Evolutionary conservation across 2,329 filamentous ascomycete genomes (phyloP), one percentile per base, ranked within the genome.

Genomic region (Keithomyces neogunnii): DNA sequence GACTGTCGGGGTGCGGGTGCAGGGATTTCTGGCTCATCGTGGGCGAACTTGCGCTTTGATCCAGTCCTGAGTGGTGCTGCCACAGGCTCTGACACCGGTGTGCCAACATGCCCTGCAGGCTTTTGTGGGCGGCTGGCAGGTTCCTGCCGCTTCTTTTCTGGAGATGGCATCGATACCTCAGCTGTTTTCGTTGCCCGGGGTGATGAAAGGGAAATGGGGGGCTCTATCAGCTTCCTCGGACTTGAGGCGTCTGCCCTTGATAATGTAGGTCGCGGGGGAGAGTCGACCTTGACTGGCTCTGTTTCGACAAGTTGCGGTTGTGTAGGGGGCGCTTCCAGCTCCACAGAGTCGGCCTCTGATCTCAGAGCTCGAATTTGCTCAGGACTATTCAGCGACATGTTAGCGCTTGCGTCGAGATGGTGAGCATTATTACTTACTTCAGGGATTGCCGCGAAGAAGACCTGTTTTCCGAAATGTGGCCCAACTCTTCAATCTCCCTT

Each of bases 391-490:
- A 72, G 66, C 45, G 57, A 38, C 5, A 9, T 26, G 26, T 45
- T 39, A 4, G n/a, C 28, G n/a, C n/a, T 7, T 19, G 11, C 3
- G 29, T n/a, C 5, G 44, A 19, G 5, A 1, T 32, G 11, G 13
- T 6, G n/a, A 32, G 2, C 26, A 11, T 8, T 4, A 5, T 29
- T 8, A 40, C 79, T 53, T 73, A 88, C 85, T 80, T 84, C 61
- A 90, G 71, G 8, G 86, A 88, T 58, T 76, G 74, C 49, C 87
- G 74, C 9, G 85, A 82, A 60, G 80, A 88, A 2, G 74, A 68
- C 60, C 86, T 88, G 63, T 81, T 79, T 65, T 92, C 88, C 38
- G 77, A 70, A 48, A 92, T 89, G 1, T 56, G 78, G 68, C 59
- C 76, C 59, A 61, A 67, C 60, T 71, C 65, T 58, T 82, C 78